Conservation (phyloP, 2,329 filamentous ascomycete species). For the Penicillium sp. region DNA sequence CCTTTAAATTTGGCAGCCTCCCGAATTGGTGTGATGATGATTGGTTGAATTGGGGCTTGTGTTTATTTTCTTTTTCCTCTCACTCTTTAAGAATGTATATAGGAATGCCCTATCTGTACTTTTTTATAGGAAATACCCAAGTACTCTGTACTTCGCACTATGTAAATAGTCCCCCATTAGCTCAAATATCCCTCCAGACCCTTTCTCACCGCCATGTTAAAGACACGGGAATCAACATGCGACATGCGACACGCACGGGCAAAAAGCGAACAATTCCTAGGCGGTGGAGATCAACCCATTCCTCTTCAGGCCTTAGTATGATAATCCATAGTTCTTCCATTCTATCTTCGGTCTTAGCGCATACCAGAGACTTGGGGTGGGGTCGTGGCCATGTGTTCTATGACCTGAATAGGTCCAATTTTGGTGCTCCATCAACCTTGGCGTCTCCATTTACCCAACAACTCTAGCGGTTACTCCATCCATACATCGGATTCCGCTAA, state of each 20-base stretch:
- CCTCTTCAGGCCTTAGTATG: slow-evolving; percentile 7
- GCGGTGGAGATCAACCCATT: slow-evolving; percentile 13
- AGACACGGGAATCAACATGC: slow-evolving; percentile 3
- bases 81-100: background rate
- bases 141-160: background rate
- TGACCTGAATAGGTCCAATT: slow-evolving; percentile 14
- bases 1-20: slow-evolving; percentile 7
- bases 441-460: background rate
- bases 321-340: slow-evolving; percentile 16
- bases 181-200: background rate
- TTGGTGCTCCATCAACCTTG: background rate
- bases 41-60: slow-evolving; percentile 19
- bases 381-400: slow-evolving; percentile 22
- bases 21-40: slow-evolving; percentile 23
- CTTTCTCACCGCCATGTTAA: background rate
- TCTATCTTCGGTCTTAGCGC: slow-evolving; percentile 21
- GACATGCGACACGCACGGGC: slow-evolving; percentile 4
- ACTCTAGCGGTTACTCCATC: slow-evolving; percentile 10
- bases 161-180: background rate
- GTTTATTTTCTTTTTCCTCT: slow-evolving; percentile 5
- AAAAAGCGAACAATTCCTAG: background rate
- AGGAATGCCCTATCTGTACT: background rate
- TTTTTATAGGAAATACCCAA: background rate
- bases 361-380: slow-evolving; percentile 16
- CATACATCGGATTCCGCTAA: slow-evolving; percentile 10